Percentiles rank a stretch among this genome's conserved stretches.
These are phyloP conservation scores for Flaveria sonorensis DNA, from an alignment of 129 eudicot species.

Conservation along the genomic window DNA sequence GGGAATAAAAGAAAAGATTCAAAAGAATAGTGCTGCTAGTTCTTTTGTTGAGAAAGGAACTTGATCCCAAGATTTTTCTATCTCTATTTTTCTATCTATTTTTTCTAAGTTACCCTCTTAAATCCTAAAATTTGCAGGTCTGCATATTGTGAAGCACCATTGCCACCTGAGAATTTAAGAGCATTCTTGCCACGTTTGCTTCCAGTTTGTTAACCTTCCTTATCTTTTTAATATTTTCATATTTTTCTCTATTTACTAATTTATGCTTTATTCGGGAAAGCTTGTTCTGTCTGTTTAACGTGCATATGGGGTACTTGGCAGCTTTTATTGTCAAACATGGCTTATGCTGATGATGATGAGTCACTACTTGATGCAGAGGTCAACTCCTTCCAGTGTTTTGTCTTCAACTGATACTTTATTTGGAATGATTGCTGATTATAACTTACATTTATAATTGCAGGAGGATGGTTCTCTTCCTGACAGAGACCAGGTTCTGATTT, in stretches of 20 bases:
- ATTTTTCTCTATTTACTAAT: background rate
- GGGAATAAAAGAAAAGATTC: background rate
- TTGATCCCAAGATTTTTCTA: constrained; percentile 1
- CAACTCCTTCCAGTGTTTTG: constrained; percentile 6
- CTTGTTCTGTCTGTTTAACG: background rate
- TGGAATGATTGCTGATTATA: constrained; percentile 12
- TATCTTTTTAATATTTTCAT: background rate
- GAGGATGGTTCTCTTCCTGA: constrained; percentile 96
- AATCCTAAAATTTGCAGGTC: constrained; percentile 52
- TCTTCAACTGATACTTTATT: constrained; percentile 10
- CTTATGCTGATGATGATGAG: constrained; percentile 92
- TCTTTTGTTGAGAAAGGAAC: background rate
- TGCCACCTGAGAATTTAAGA: constrained; percentile 83
- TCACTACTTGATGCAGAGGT: constrained; percentile 93
- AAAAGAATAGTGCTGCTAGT: background rate
- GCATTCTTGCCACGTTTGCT: constrained; percentile 81
- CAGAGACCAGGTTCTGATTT: constrained; percentile 77
- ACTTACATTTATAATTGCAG: constrained; percentile 47
- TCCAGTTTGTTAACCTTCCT: constrained; percentile 56
- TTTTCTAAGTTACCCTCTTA: constrained; percentile 5
- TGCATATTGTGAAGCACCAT: constrained; percentile 85
- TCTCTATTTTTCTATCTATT: background rate
- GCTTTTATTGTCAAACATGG: constrained; percentile 89
- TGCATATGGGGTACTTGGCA: constrained; percentile 27
- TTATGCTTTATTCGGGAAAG: background rate